Percentiles rank a stretch among this genome's conserved stretches.
These are phyloP conservation scores for Paraconiothyrium sp. DNA, from an alignment of 2,329 filamentous ascomycete genomes.

Conservation along the genomic window DNA sequence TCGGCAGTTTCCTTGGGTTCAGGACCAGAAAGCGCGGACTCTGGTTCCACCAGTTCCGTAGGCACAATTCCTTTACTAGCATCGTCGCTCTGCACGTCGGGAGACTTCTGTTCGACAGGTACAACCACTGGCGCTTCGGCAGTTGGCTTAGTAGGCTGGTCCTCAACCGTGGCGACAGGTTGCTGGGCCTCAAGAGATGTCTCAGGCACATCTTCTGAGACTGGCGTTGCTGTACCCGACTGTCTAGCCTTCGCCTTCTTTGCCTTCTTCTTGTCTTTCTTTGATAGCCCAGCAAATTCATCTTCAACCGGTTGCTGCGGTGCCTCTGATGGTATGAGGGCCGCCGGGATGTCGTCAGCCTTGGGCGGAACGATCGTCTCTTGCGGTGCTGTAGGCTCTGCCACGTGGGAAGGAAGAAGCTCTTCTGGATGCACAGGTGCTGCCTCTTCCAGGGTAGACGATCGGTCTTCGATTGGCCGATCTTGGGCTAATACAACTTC, in stretches of 20 bases:
- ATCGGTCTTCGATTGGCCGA: neutral
- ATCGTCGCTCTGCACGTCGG: neutral
- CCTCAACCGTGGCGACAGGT: slow-evolving; percentile 4
- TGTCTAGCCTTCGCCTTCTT: slow-evolving; percentile 39
- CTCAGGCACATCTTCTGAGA: slow-evolving; percentile 20
- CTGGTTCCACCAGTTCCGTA: neutral
- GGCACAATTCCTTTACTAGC: too few relatives aligned
- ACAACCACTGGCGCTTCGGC: neutral
- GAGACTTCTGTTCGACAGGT: neutral
- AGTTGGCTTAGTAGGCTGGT: neutral
- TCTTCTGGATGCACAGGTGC: neutral
- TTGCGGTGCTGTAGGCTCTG: neutral
- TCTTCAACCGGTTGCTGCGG: slow-evolving; percentile 13
- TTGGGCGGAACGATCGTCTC: slow-evolving; percentile 7
- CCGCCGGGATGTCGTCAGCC: neutral
- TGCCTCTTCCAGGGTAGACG: neutral
- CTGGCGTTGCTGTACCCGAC: slow-evolving; percentile 28
- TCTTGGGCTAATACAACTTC: neutral
- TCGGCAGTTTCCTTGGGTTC: neutral
- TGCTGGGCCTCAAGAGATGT: slow-evolving; percentile 8
- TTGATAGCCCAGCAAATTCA: slow-evolving; percentile 21
- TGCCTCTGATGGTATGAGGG: neutral
- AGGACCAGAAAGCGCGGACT: neutral
- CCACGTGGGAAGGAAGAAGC: neutral
- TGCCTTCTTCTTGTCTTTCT: slow-evolving; percentile 43